Base-by-base conservation (phyloP, 225 moss, liverwort and hornwort genomes). In the Ulota crispa region DNA sequence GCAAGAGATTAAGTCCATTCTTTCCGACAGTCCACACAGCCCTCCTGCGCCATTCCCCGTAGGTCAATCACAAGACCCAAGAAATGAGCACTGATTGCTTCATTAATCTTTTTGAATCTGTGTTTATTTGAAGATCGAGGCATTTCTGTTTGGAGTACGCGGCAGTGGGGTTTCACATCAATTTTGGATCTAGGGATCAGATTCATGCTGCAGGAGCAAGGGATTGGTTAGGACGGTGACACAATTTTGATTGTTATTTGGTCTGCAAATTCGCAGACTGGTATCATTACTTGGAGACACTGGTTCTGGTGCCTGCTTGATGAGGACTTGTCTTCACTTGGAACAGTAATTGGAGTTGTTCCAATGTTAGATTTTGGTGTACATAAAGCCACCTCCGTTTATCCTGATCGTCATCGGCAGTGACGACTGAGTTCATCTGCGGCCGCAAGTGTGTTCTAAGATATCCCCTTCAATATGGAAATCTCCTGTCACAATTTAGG, bases 1-100 rank as follows among this genome's bases (percentile, higher is more conserved):
- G 80, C 73, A 88, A 75, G 90, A 91, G 77, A 81, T 91, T 26
- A 83, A 71, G 78, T 85, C 86, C 68, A 86, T 88, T 79, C 85
- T 91, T 81, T 74, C 75, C 47, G 82, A 88, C 77, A 73, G 77
- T 65, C 37, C 86, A 41, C 84, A 78, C 21, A 84, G 73, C 77
- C 67, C 63, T 53, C 86, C 82, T 78, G 74, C 80, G 23, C 72
- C 82, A 32, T 47, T 84, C 30, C 84, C 86, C 47, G 68, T 64
- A 24, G 82, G 55, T 47, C 73, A 62, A 64, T 42, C 79, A 70
- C 82, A 84, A 72, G 84, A 84, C 52, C 61, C 81, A 71, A 83
- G 83, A 67, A 64, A 43, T 60, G 81, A 82, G 61, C 86, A 72
- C 36, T 88, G 81, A 86, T 67, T 80, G 67, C 47, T 75, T 71